Evolutionary conservation across 1,139 yeast genomes (phyloP), one percentile per base, ranked within the genome.

Genomic region (Zygoascus meyerae): DNA sequence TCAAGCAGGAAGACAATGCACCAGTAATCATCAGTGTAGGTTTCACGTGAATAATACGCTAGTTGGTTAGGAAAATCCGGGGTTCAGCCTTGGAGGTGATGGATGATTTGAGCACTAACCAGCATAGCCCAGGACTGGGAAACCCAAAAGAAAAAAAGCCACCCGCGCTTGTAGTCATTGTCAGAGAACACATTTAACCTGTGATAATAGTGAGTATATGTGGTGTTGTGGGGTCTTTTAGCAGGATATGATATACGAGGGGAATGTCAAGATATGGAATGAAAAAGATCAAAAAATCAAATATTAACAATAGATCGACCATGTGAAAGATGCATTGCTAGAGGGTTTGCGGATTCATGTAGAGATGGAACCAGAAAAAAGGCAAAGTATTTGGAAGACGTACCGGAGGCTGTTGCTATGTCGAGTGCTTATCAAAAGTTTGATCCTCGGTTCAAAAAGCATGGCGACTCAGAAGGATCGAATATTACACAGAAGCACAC

Each of bases 131-230:
- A 28, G 45, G 17, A 42, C 45, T 11, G 45, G 45, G 7, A 18
- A 35, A 8, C 45, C 45, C 7, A 42, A 42, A 21, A 63, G 62
- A 43, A 67, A 77, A 42, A 87, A 87, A 64, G 86, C 92, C 0
- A 72, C 82, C 10, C 72, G 95, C 50, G 97, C 97, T 11, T 90
- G 97, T 59, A 78, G 79, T 44, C 94, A 86, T 66, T 90, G 97
- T 62, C 89, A 89, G 52, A 78, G 78, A 57, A 86, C 95, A 1
- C 97, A 90, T 64, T 79, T 87, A 73, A 84, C 96, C 0, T 90
- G 97, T 17, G 45, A 42, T 35, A 42, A 42, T 31, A 42, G 45
- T 42, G 26, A 30, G 45, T 42, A 4, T 26, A 10, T 5, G 33
- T 3, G 29, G 11, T 15, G 12, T 10, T 35, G 30, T 17, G 12